These are phyloP conservation scores for Dryas alaskensis DNA, from an alignment of 306 rosid species.

Conservation along the genomic window DNA sequence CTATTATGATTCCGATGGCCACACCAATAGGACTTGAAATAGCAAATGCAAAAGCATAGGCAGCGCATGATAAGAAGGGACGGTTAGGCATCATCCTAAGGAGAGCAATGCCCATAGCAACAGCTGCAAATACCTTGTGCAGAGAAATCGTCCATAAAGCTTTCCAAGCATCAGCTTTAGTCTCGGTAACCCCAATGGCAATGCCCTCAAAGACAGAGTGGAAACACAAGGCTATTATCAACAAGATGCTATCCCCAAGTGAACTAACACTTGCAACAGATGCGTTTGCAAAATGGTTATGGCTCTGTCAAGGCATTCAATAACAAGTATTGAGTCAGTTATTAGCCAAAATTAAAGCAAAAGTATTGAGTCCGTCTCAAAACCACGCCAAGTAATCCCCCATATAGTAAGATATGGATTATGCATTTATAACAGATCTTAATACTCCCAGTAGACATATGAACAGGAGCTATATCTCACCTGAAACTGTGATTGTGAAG, in stretches of 20 bases:
- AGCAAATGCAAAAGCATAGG: constrained; percentile 75
- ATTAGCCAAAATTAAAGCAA: too few species aligned
- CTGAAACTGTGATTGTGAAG: constrained; percentile 4
- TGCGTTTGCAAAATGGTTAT: constrained; percentile 29
- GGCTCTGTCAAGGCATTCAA: constrained; percentile 37
- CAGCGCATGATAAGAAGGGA: constrained; percentile 50
- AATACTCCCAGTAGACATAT: neutral
- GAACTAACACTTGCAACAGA: constrained; percentile 42
- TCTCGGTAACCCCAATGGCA: constrained; percentile 73
- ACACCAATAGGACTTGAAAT: constrained; percentile 78
- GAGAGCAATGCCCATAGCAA: constrained; percentile 88
- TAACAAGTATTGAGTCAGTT: neutral
- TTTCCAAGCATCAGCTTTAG: constrained; percentile 77
- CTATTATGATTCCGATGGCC: constrained; percentile 66
- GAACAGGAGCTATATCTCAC: constrained; percentile 7
- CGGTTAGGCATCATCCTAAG: constrained; percentile 72
- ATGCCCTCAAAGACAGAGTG: constrained; percentile 89
- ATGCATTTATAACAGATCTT: neutral
- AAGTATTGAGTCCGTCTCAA: neutral
- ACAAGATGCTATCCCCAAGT: constrained; percentile 61
- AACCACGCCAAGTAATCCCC: neutral
- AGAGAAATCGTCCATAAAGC: constrained; percentile 87
- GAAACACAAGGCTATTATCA: constrained; percentile 73
- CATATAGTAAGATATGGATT: neutral
- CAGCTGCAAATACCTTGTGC: constrained; percentile 79